Base-by-base conservation (phyloP, 306 rosid species). In the Corylus avellana region DNA sequence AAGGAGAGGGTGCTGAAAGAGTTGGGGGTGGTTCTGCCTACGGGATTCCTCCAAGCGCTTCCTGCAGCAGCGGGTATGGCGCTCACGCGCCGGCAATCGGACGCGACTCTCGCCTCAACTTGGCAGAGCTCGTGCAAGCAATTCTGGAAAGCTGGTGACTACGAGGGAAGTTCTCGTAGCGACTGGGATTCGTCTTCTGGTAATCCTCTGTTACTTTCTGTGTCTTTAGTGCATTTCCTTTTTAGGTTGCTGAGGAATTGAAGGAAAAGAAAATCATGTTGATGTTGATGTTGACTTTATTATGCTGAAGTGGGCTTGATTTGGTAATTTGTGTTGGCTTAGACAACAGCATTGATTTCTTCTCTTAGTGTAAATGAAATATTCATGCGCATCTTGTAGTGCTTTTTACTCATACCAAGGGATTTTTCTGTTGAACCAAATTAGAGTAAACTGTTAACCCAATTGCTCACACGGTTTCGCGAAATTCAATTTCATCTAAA, bases 61-160 rank as follows among this genome's bases (percentile, higher is more conserved):
- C 75, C 77, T 29, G 79, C 82, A 29, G 49, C 73, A 78, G 74
- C 57, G 1, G 22, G 50, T 12, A 61, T 62, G 27, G 12, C 69
- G 22, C 32, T 74, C 0, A 29, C 50, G 5, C 32, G 78, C 75
- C 88, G 85, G 58, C 82, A 47, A 55, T 82, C 85, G 29, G 66
- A n/a, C 12, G 18, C 16, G 68, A 16, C 2, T 13, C 20, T 47
- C 54, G 55, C 67, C 16, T 3, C 14, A 32, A 76, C 72, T 51
- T 61, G 46, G 27, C 62, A 64, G 20, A 54, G 85, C 17, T 39
- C 51, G 27, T 56, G 75, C 58, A 93, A 88, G 81, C 98, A 96
- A 87, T 96, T 96, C 25, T 96, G 99, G 99, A 96, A 96, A 85
- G 99, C 98, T 0, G 99, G 99, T 2, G 97, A 96, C 72, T 96